These are phyloP conservation scores for Salix suchowensis DNA, from an alignment of 345 rosid genomes.

Conservation along the genomic window DNA sequence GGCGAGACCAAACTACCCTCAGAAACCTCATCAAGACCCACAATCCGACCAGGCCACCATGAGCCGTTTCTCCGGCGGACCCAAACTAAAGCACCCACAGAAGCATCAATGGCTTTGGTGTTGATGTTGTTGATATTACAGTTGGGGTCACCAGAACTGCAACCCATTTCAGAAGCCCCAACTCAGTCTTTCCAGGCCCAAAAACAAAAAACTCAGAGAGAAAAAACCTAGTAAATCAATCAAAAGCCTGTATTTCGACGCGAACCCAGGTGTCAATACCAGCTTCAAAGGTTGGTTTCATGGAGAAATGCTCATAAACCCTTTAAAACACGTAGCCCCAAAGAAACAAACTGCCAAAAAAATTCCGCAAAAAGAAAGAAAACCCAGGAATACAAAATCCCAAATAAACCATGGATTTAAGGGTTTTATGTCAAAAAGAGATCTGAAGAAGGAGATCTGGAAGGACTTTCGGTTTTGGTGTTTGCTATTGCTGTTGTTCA, in stretches of 20 bases:
- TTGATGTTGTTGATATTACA: slow-evolving; percentile 21
- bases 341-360: neutral
- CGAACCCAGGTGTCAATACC: neutral
- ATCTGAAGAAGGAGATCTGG: slow-evolving; percentile 17
- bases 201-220: neutral
- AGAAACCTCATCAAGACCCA: slow-evolving; percentile 67
- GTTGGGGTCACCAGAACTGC: slow-evolving; percentile 53
- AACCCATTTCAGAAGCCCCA: slow-evolving; percentile 51
- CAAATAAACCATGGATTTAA: slow-evolving; percentile 7
- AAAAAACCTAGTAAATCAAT: slow-evolving; percentile 1
- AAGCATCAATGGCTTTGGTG: slow-evolving; percentile 53
- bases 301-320: neutral
- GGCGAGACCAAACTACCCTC: slow-evolving; percentile 71
- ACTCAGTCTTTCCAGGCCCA: slow-evolving; percentile 8
- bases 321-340: neutral
- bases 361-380: neutral
- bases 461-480: neutral
- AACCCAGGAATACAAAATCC: neutral
- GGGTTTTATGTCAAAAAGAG: slow-evolving; percentile 18
- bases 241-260: slow-evolving; percentile 10
- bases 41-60: slow-evolving; percentile 98
- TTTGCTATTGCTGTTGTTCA: neutral
- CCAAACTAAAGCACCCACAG: slow-evolving; percentile 95
- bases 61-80: slow-evolving; percentile 96
- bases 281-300: neutral